phyloP scores from a whole-genome alignment of 2,329 filamentous ascomycete genomes.

The Lasiodiplodia citricola region DNA sequence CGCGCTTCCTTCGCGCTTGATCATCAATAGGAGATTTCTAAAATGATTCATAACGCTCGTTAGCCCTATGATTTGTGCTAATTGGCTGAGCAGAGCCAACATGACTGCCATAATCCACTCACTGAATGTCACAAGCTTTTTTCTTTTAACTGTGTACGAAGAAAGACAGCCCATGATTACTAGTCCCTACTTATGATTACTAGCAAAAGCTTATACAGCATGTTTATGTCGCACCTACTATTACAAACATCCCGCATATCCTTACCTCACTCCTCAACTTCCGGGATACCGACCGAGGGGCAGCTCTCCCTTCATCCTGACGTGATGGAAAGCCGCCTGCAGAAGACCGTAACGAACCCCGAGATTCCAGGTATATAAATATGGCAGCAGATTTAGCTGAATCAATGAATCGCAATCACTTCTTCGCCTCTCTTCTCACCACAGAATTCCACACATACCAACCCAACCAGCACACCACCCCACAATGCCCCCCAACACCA shows the following conservation, averaged over 20 bases:
- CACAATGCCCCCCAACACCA: slow-evolving; percentile 28
- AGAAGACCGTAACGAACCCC: not conserved
- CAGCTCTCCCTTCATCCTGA: slow-evolving; percentile 5
- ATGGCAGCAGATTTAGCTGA: not conserved
- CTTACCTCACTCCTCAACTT: not conserved
- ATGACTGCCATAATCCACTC: not conserved
- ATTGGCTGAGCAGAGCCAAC: not conserved
- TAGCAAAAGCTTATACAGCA: not conserved
- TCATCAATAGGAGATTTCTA: not conserved
- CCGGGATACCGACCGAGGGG: not conserved
- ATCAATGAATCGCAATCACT: not conserved
- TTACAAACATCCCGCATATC: not conserved
- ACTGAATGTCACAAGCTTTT: too few species aligned
- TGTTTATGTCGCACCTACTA: not conserved
- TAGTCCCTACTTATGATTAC: not conserved
- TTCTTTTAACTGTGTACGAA: not conserved
- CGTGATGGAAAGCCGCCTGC: not conserved
- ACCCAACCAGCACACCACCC: not conserved
- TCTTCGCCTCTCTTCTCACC: not conserved
- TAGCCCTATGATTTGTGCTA: not conserved
- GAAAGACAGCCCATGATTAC: too few species aligned
- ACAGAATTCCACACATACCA: not conserved
- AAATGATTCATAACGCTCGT: not conserved
- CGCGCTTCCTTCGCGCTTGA: not conserved
- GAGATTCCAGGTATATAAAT: not conserved